These are phyloP conservation scores for Termitomyces sp. DNA, from an alignment of 768 basidiomycete species.

Conservation along the genomic window DNA sequence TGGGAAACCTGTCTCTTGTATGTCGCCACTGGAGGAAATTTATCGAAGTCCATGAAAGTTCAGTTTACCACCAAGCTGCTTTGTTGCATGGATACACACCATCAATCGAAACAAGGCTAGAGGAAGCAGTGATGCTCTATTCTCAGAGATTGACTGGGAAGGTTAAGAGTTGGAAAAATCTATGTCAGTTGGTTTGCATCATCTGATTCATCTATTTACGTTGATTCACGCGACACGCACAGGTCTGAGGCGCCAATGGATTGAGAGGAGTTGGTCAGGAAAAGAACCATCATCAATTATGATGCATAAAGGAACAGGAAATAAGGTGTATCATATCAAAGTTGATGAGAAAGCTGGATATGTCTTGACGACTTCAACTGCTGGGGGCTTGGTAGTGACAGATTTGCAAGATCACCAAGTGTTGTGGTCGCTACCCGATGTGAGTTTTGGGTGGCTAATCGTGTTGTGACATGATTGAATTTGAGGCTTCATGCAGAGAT, in stretches of 20 bases:
- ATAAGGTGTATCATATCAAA: conserved; percentile 66
- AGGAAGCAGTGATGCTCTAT: conserved; percentile 25
- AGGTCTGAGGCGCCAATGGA: conserved; percentile 42
- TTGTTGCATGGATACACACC: conserved; percentile 42
- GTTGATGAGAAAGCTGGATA: conserved; percentile 60
- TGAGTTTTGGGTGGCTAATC: conserved; percentile 25
- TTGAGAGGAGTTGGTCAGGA: conserved; percentile 54
- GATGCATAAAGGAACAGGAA: conserved; percentile 26
- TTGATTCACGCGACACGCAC: background rate
- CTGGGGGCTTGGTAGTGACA: conserved; percentile 55
- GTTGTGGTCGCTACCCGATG: conserved; percentile 64
- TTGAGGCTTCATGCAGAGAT: conserved; percentile 24
- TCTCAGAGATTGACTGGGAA: conserved; percentile 30
- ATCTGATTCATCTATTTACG: background rate
- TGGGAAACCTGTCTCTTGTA: conserved; percentile 30
- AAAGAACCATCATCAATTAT: conserved; percentile 35
- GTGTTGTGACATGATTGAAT: conserved; percentile 2
- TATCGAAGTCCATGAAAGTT: conserved; percentile 37
- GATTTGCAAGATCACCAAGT: conserved; percentile 43
- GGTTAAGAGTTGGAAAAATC: conserved; percentile 48
- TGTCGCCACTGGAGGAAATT: conserved; percentile 47
- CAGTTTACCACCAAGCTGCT: conserved; percentile 58
- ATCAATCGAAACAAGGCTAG: conserved; percentile 20
- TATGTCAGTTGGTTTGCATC: conserved; percentile 46
- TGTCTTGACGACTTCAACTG: conserved; percentile 49